These are phyloP conservation scores for Aspergillus sp. DNA, from an alignment of 2,329 filamentous ascomycete species.

Conservation along the genomic window DNA sequence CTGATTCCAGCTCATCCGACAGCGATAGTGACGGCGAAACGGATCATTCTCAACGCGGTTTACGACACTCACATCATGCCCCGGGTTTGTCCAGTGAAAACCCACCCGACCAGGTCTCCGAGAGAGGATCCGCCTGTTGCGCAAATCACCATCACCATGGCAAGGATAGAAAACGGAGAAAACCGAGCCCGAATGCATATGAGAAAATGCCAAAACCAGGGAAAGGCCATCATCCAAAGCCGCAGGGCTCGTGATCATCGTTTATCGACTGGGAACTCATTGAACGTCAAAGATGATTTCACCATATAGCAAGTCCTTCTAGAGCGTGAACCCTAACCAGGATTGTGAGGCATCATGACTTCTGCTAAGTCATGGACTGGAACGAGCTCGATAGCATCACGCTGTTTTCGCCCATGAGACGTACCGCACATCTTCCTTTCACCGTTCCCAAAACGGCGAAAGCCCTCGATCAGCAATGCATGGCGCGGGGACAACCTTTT, in stretches of 20 bases:
- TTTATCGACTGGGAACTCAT: too few relatives aligned
- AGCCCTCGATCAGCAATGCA: too few relatives aligned
- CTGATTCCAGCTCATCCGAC: constrained; percentile 48
- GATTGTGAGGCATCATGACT: too few relatives aligned
- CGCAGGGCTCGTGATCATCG: constrained; percentile 7
- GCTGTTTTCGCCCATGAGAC: too few relatives aligned
- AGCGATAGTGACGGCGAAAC: constrained; percentile 38
- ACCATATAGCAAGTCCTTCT: too few relatives aligned
- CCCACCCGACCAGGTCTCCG: constrained; percentile 11
- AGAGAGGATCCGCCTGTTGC: constrained; percentile 10
- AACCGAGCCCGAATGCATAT: constrained; percentile 40
- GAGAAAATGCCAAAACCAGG: constrained; percentile 36
- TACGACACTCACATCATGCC: constrained; percentile 12
- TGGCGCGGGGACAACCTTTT: too few relatives aligned
- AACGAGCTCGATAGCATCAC: too few relatives aligned
- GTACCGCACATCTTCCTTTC: too few relatives aligned
- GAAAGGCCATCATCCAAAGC: constrained; percentile 9
- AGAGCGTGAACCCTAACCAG: too few relatives aligned
- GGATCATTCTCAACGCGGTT: constrained; percentile 18
- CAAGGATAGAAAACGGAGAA: constrained; percentile 23
- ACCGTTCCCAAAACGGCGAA: too few relatives aligned
- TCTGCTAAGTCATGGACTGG: too few relatives aligned
- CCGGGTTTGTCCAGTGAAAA: constrained; percentile 3
- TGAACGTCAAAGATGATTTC: background rate
- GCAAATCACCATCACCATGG: constrained; percentile 10